Conservation (phyloP, 208 protist species). For the Tritrichomonas foetus region DNA sequence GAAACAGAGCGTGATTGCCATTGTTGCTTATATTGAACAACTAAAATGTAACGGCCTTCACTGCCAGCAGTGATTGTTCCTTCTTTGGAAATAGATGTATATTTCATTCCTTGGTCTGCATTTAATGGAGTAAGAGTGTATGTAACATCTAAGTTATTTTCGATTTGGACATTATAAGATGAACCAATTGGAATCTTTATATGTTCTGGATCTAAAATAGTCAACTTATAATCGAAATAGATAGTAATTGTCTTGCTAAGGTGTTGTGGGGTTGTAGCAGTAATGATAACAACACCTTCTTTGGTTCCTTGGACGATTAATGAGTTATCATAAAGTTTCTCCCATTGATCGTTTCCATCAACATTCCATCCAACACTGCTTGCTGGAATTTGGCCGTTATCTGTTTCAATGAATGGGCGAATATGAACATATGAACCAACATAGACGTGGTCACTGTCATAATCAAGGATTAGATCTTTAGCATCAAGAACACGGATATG, state of each 20-base stretch:
- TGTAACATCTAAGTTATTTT: not conserved
- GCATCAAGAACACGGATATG: not conserved
- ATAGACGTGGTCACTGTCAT: not conserved
- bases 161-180: not conserved
- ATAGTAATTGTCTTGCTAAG: not conserved
- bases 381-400: not conserved
- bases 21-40: not conserved
- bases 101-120: too few relatives aligned
- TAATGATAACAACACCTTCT: not conserved
- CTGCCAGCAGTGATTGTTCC: not conserved
- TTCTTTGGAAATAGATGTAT: not conserved
- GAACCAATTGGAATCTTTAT: not conserved
- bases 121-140: not conserved
- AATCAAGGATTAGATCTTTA: not conserved
- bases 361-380: not conserved
- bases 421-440: slow-evolving; percentile 2
- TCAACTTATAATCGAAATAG: not conserved
- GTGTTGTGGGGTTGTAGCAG: not conserved
- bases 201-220: not conserved
- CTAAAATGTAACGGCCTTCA: not conserved
- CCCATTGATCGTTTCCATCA: not conserved
- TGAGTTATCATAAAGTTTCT: slow-evolving; percentile 33
- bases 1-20: not conserved
- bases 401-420: not conserved
- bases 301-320: not conserved